Base-by-base conservation (phyloP, 192 early-diverging fungal species). In the Powellomyces hirtus region DNA sequence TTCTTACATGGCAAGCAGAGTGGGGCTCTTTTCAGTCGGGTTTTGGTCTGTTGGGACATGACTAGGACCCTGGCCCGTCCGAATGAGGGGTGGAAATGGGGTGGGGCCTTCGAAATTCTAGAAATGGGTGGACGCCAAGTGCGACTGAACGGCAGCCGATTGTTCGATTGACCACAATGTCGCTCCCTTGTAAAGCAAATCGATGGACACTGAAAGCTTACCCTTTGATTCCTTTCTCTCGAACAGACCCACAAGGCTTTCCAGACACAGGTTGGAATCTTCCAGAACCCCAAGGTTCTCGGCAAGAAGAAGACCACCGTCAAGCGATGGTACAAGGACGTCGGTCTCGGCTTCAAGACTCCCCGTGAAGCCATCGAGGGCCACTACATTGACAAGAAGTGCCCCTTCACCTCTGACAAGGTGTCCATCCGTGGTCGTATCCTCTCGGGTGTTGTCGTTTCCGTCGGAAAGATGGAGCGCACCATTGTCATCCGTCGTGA, bases 331-430 rank as follows among this genome's bases (percentile, higher is more conserved):
- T 94, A 92, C 91, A 94, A 94, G 88, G 94, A 98, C 74, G 89
- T 99, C 64, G 97, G 97, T 86, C 89, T 95, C 58, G 97, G 97
- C 69, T 97, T 94, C 89, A 98, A 98, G 91, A 99, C 94, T 79
- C 97, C 97, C 74, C 90, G 90, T 79, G 92, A 95, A 77, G 97
- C 95, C 74, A 92, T 95, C 80, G 89, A 90, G 77, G 97, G 97
- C 70, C 87, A 83, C 84, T 99, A 99, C 89, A 93, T 99, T 64
- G 97, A 99, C 89, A 99, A 96, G 89, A 99, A 99, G 91, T 99
- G 97, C 88, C 97, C 97, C 68, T 99, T 96, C 92, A 93, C 93
- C 73, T 81, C 79, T 52, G 88, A 91, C 77, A 87, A 91, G 80
- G 93, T 95, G 75, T 90, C 89, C 77, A 97, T 99, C 84, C 94